Evolutionary conservation across 1,139 yeast species (phyloP).

Genomic region (Candida gigantensis): DNA sequence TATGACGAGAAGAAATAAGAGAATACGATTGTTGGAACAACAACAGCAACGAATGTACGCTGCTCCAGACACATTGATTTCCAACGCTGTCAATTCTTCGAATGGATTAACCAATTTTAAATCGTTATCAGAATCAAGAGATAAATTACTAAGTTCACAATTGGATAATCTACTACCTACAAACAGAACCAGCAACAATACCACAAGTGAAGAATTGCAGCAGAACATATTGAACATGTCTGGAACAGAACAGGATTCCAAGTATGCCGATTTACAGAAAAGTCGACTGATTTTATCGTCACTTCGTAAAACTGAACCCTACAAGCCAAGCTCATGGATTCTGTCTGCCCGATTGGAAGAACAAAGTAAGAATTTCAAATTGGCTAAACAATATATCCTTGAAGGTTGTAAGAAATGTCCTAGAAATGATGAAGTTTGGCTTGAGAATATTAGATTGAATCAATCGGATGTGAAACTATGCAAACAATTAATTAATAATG

Average conservation of each 20-base stretch:
- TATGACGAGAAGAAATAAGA: slow-evolving; percentile 74
- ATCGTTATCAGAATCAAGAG: slow-evolving; percentile 55
- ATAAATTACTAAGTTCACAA: slow-evolving; percentile 49
- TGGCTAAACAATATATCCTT: slow-evolving; percentile 62
- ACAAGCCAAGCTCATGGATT: slow-evolving; percentile 81
- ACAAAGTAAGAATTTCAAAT: slow-evolving; percentile 52
- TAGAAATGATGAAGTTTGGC: slow-evolving; percentile 73
- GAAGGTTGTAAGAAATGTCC: slow-evolving; percentile 78
- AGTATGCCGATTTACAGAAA: slow-evolving; percentile 28
- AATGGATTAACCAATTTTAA: slow-evolving; percentile 40
- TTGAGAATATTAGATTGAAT: slow-evolving; percentile 75
- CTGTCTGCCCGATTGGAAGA: slow-evolving; percentile 83
- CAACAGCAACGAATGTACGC: slow-evolving; percentile 74
- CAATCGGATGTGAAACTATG: slow-evolving; percentile 43
- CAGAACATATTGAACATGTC: slow-evolving; percentile 13
- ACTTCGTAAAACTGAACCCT: slow-evolving; percentile 71
- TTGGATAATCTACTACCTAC: slow-evolving; percentile 34
- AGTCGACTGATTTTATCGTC: slow-evolving; percentile 66
- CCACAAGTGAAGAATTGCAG: slow-evolving; percentile 40
- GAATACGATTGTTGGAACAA: slow-evolving; percentile 65
- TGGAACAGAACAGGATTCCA: slow-evolving; percentile 14
- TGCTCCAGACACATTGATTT: slow-evolving; percentile 71
- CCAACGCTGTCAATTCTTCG: slow-evolving; percentile 10
- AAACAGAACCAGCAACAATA: slow-evolving; percentile 25
- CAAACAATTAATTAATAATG: slow-evolving; percentile 65